Evolutionary conservation across 164 flowering plant species (phyloP), one percentile per base, ranked within the genome.

Genomic region (Chimonanthus praecox): DNA sequence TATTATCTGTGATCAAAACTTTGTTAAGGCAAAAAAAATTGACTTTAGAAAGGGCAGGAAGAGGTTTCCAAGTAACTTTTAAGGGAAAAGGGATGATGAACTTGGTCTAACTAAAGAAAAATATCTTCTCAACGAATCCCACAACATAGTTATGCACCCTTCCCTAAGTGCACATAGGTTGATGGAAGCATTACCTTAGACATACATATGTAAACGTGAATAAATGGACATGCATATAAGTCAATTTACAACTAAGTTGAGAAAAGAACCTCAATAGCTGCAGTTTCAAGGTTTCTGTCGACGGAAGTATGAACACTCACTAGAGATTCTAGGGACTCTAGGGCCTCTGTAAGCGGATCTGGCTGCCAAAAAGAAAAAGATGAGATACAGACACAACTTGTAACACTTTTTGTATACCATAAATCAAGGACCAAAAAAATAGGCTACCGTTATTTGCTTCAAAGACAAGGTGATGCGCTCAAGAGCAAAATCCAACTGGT

Each of bases 401-500:
- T n/a, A 54, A 54, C 60, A 54, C 16, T 54, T 54, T 54, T 54
- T 33, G 33, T 33, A 33, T 33, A 33, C 33, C 33, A 33, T 33
- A 33, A 33, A 33, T 33, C 33, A 51, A 51, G 21, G 66, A 21
- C 21, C 21, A 4, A 33, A 21, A 49, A 63, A n/a, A 11, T 49
- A 48, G 47, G 63, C 58, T 89, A 95, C 99, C 87, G 78, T 85
- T 67, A 88, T 81, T 80, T 90, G 94, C 82, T 92, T 93, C 58
- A 95, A 76, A 8, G 99, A 93, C 73, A 95, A 84, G 73, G 85
- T 86, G 62, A 95, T 90, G 54, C 97, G 93, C 72, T 90, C 92
- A 49, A 88, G 91, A 15, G 87, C 47, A 82, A 89, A 95, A 82
- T 95, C 94, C 83, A 95, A 73, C 72, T 88, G 97, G 81, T 87